These are phyloP conservation scores for Pythium myriotylum DNA, from an alignment of 352 stramenopile genomes.

Conservation along the genomic window DNA sequence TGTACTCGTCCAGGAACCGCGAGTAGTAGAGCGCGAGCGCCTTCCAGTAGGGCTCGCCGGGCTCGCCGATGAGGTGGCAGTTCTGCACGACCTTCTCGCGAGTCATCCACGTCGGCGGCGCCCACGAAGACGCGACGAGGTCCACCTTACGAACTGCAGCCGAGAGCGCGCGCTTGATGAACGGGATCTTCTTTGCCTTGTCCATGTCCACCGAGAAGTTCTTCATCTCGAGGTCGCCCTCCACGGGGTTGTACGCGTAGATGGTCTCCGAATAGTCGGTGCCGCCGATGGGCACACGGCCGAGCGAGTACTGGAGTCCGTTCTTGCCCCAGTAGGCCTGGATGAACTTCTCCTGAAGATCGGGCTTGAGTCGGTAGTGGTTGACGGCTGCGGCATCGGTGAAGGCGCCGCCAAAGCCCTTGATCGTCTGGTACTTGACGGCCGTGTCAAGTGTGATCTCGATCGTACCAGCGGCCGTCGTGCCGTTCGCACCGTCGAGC, in stretches of 20 bases:
- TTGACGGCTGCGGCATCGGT: constrained; percentile 86
- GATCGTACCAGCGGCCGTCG: constrained; percentile 9
- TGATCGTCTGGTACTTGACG: constrained; percentile 76
- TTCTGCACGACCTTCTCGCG: constrained; percentile 61
- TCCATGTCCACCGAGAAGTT: constrained; percentile 89
- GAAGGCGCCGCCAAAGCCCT: constrained; percentile 90
- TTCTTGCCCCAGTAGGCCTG: constrained; percentile 81
- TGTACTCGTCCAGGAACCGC: constrained; percentile 83
- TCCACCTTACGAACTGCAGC: constrained; percentile 48
- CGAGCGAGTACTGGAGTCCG: constrained; percentile 84
- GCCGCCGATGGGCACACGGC: constrained; percentile 81
- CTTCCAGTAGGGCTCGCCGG: constrained; percentile 64
- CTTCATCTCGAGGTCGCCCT: constrained; percentile 76
- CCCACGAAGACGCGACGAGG: constrained; percentile 84
- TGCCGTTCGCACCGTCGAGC: too few relatives aligned
- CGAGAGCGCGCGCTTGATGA: constrained; percentile 63
- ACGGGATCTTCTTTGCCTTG: constrained; percentile 73
- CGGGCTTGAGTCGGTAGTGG: constrained; percentile 56
- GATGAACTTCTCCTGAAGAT: constrained; percentile 66
- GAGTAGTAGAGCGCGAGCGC: constrained; percentile 85
- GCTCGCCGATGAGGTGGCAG: constrained; percentile 53
- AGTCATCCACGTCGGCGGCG: constrained; percentile 88
- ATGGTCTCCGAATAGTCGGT: constrained; percentile 85
- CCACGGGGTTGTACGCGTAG: constrained; percentile 87
- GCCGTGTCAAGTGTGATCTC: constrained; percentile 49